Evolutionary conservation across 2,329 filamentous ascomycete species (phyloP), one percentile per base, ranked within the genome.

Genomic region (Fusarium sp.): DNA sequence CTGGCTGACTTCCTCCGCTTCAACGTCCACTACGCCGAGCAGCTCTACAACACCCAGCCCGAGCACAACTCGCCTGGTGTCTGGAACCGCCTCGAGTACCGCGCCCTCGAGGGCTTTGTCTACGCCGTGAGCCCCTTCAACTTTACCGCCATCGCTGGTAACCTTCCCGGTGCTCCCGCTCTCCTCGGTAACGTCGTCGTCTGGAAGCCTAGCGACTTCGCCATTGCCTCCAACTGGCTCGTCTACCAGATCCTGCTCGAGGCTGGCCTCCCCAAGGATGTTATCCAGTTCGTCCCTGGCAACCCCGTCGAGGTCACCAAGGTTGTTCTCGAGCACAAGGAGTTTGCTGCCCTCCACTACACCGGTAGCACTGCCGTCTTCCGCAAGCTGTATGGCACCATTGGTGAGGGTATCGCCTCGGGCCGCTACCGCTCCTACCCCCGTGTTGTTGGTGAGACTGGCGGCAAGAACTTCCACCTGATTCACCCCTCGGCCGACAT

Each of bases 81-180:
- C 40, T 98, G 95, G 95, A 98, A 98, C 85, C 91, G 95, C 47
- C 89, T 95, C 69, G 95, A 98, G 85, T 92, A 98, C 87, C 90
- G 95, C 42, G 92, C 96, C 20, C 90, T 98, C 4, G 95, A 98
- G 83, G 95, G 95, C 20, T 98, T 98, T 83, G 95, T 98, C 71
- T 98, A 98, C 82, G 96, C 95, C 38, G 91, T 98, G 78, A 94
- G 92, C 69, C 95, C 95, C 50, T 98, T 98, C 89, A 98, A 98
- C 87, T 98, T 98, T 85, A 98, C 95, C 25, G 95, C 95, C 73
- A 97, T 98, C 78, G 95, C 92, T 13, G 96, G 93, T 66, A 98
- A 98, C 85, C 88, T 98, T 47, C 91, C 93, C 18, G 93, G 91
- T 57, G 92, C 94, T 1, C 95, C 96, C 16, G 95, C 95, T 1